phyloP scores from a whole-genome alignment of 1,284 basidiomycete genomes.

The Earliella scabrosa region DNA sequence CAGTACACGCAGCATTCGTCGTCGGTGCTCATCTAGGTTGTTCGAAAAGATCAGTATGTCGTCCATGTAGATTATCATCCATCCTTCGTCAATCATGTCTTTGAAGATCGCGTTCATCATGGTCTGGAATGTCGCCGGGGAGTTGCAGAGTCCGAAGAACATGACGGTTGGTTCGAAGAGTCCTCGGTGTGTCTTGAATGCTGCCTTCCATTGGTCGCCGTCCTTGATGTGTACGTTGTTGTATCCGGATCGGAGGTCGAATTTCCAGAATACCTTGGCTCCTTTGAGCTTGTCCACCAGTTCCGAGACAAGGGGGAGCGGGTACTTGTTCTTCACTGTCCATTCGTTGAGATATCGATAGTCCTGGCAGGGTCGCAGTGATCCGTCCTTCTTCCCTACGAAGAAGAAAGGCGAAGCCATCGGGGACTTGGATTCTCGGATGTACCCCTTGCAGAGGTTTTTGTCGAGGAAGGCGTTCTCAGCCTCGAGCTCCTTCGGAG shows the following conservation, averaged over 20 bases:
- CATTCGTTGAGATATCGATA: not conserved
- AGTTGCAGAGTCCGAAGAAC: slow-evolving; percentile 8
- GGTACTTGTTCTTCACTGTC: not conserved
- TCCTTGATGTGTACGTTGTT: slow-evolving; percentile 9
- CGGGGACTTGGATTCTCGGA: slow-evolving; percentile 32
- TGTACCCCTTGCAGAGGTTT: slow-evolving; percentile 33
- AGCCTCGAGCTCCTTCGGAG: slow-evolving; percentile 24
- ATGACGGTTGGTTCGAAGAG: slow-evolving; percentile 3
- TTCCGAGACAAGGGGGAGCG: not conserved
- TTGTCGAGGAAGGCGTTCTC: slow-evolving; percentile 30
- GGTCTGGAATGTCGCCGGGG: slow-evolving; percentile 2
- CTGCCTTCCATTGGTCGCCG: slow-evolving; percentile 4
- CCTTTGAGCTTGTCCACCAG: not conserved
- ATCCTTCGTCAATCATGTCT: not conserved
- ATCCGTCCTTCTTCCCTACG: slow-evolving; percentile 29
- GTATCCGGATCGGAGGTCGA: not conserved
- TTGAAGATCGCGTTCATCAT: slow-evolving; percentile 8
- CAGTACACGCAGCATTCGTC: not conserved
- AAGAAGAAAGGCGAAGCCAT: slow-evolving; percentile 32
- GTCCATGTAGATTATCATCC: slow-evolving; percentile 1
- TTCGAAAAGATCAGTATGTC: not conserved
- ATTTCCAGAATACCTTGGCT: slow-evolving; percentile 4
- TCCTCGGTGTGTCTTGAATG: slow-evolving; percentile 1
- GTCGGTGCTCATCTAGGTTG: not conserved
- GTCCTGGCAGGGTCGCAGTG: slow-evolving; percentile 9